These are phyloP conservation scores for Leccinum subgranulosum DNA, from an alignment of 768 basidiomycete genomes.

Conservation along the genomic window DNA sequence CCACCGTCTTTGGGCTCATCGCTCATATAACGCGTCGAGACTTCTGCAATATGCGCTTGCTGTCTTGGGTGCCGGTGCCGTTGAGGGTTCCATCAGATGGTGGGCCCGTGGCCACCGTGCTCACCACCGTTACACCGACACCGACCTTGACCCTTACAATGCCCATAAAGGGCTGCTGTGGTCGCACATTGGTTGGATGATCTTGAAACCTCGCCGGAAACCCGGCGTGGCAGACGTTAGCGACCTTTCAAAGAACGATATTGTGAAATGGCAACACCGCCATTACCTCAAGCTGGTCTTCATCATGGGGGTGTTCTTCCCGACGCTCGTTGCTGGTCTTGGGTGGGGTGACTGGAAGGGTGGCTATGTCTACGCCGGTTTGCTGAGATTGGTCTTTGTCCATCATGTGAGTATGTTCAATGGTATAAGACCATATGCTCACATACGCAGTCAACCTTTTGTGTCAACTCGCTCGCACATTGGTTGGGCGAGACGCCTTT, in stretches of 20 bases:
- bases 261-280: constrained; percentile 86
- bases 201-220: constrained; percentile 84
- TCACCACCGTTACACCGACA: constrained; percentile 96
- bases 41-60: constrained; percentile 86
- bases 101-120: constrained; percentile 98
- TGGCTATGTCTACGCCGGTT: constrained; percentile 82
- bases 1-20: constrained; percentile 96
- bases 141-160: constrained; percentile 94
- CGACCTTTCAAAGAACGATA: constrained; percentile 74
- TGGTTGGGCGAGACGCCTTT: constrained; percentile 93
- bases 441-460: constrained; percentile 81
- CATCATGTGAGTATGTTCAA: constrained; percentile 64
- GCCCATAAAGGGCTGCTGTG: constrained; percentile 85
- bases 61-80: constrained; percentile 83
- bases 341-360: constrained; percentile 85
- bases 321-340: constrained; percentile 74
- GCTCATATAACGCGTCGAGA: constrained; percentile 87
- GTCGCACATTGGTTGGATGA: constrained; percentile 92
- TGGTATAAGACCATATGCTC: background rate
- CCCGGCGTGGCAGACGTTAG: constrained; percentile 89
- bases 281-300: constrained; percentile 72
- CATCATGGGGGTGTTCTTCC: constrained; percentile 67
- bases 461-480: constrained; percentile 95
- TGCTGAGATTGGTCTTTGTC: constrained; percentile 77
- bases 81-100: constrained; percentile 98